These are phyloP conservation scores for Diplotaxis tenuifolia DNA, from an alignment of 345 rosid species.

Conservation along the genomic window DNA sequence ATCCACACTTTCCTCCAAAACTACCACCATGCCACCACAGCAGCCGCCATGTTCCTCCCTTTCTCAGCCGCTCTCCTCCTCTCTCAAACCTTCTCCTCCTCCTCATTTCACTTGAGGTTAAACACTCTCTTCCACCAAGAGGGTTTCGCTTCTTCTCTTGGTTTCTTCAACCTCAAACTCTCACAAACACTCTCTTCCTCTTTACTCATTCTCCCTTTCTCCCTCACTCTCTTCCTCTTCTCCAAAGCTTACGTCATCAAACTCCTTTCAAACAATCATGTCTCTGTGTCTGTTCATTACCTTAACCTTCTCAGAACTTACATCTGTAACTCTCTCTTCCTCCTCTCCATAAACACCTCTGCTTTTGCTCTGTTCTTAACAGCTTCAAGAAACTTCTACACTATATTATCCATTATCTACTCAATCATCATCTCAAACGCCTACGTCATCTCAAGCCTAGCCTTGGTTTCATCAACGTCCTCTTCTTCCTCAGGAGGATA, in stretches of 20 bases:
- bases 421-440: conserved; percentile 62
- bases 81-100: conserved; percentile 36
- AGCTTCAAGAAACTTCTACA: conserved; percentile 37
- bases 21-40: conserved; percentile 56
- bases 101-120: conserved; percentile 39
- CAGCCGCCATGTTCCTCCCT: conserved; percentile 54
- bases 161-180: conserved; percentile 62
- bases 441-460: conserved; percentile 58
- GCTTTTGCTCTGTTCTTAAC: conserved; percentile 59
- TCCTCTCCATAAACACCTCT: conserved; percentile 69
- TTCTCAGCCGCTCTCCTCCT: conserved; percentile 46
- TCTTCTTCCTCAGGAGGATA: conserved; percentile 50
- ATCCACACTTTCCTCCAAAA: conserved; percentile 59
- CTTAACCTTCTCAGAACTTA: conserved; percentile 51
- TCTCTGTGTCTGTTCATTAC: conserved; percentile 50
- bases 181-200: conserved; percentile 69
- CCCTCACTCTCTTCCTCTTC: conserved; percentile 64
- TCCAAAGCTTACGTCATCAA: conserved; percentile 56
- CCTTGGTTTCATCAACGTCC: conserved; percentile 44
- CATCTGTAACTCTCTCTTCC: conserved; percentile 48
- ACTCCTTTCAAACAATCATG: conserved; percentile 37
- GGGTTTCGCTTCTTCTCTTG: conserved; percentile 65
- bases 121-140: conserved; percentile 52
- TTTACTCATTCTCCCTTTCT: conserved; percentile 62
- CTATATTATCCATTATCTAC: conserved; percentile 54